Evolutionary conservation across 2,329 filamentous ascomycete species (phyloP).

Genomic region (Penicillium occitanis): DNA sequence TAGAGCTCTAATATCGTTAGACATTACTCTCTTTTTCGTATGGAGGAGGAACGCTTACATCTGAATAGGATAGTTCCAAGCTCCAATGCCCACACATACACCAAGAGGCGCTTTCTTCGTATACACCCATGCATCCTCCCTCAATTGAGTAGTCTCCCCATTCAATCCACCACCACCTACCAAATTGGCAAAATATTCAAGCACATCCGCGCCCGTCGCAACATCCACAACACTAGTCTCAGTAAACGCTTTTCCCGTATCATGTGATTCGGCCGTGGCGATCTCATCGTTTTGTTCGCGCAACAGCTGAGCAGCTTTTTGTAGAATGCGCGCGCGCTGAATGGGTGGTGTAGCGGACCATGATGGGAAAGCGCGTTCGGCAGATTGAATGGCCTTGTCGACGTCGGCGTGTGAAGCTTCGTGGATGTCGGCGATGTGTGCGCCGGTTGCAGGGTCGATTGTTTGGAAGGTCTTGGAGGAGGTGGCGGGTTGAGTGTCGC

Average conservation of each 20-base stretch:
- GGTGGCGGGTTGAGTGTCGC: constrained; percentile 62
- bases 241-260: constrained; percentile 82
- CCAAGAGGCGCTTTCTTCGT: constrained; percentile 79
- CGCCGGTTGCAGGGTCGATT: constrained; percentile 70
- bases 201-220: constrained; percentile 76
- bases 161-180: constrained; percentile 76
- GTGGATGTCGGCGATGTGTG: constrained; percentile 69
- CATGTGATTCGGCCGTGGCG: constrained; percentile 74
- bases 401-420: constrained; percentile 66
- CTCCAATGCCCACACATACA: constrained; percentile 82
- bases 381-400: constrained; percentile 70
- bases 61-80: constrained; percentile 91
- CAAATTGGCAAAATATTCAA: constrained; percentile 82
- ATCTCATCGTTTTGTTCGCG: constrained; percentile 76
- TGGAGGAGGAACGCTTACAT: constrained; percentile 51
- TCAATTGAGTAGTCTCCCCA: constrained; percentile 72
- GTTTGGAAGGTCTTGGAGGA: constrained; percentile 66
- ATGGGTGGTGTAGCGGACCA: constrained; percentile 78
- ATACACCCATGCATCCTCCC: constrained; percentile 77
- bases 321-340: constrained; percentile 73
- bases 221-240: constrained; percentile 85
- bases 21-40: neutral
- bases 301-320: constrained; percentile 71
- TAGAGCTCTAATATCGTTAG: constrained; percentile 54
- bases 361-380: constrained; percentile 66